Base-by-base conservation (phyloP, 1,284 basidiomycete species). In the Athelia sp. region DNA sequence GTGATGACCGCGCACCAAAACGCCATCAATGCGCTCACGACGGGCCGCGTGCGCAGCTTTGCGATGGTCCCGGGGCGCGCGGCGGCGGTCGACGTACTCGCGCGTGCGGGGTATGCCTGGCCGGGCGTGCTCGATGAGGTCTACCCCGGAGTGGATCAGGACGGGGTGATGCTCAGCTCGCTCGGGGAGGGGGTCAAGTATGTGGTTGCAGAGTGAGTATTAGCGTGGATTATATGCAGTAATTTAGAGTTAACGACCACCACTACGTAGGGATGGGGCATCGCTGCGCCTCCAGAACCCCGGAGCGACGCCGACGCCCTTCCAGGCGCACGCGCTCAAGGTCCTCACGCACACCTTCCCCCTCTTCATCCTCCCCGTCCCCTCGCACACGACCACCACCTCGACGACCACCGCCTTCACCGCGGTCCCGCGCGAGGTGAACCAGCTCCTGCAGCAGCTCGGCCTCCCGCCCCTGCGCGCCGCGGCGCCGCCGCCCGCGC, bases 291-390 rank as follows among this genome's bases (percentile, higher is more conserved):
- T 40, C 6, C 36, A 40, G 36, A 74, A 74, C 23, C 71, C 78
- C 18, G 64, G 67, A 36, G 75, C 66, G 15, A 67, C 63, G 46
- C 86, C 88, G 2, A 84, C 81, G 15, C 64, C 76, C 14, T 60
- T 74, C 26, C 88, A 91, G 61, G 53, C 68, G 9, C 86, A 87
- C 58, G 85, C 88, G 2, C 66, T 90, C 46, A 74, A 78, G 50
- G 74, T 89, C 15, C 74, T 91, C n/a, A 77, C 81, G 9, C 75
- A 78, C 61, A 90, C 89, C 13, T 87, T 89, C 59, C 72, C 81
- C 6, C 62, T 82, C 34, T 64, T 81, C 17, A 68, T 68, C 45
- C 55, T 64, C 8, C 58, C 54, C 21, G n/a, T 34, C 43, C 43
- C 64, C 73, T 38, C 55, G 73, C 40, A 55, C 73, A 46, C 36